A percentile compares a stretch with the other conserved stretches of the same genome.
These are phyloP conservation scores for Podaxis rugospora DNA, from an alignment of 768 basidiomycete genomes.

Conservation along the genomic window DNA sequence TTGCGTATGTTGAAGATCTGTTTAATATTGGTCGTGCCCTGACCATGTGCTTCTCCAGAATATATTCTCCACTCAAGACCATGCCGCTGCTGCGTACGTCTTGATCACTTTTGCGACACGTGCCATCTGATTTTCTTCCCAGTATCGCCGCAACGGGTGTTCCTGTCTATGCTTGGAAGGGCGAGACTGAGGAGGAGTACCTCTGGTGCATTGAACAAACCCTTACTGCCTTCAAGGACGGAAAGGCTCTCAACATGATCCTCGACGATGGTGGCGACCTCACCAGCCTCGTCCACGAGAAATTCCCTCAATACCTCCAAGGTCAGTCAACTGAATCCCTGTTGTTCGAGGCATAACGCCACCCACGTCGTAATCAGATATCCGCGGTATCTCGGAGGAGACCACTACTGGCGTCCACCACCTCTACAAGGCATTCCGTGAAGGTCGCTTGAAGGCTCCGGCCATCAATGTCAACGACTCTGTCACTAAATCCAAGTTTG, in stretches of 20 bases:
- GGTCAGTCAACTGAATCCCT: constrained; percentile 34
- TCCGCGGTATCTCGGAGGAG: constrained; percentile 96
- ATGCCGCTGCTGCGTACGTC: constrained; percentile 91
- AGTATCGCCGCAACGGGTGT: constrained; percentile 98
- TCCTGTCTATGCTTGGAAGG: constrained; percentile 99
- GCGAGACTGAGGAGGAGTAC: constrained; percentile 99
- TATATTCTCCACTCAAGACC: constrained; percentile 99
- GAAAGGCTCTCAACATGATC: constrained; percentile 93
- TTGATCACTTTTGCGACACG: not conserved
- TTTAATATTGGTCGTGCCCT: not conserved
- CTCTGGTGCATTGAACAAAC: constrained; percentile 98
- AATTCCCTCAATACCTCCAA: constrained; percentile 85
- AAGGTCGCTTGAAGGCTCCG: constrained; percentile 93
- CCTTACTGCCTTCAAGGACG: constrained; percentile 78
- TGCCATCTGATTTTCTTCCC: constrained; percentile 8
- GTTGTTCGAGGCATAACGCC: not conserved
- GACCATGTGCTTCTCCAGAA: constrained; percentile 49
- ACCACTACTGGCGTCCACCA: constrained; percentile 99
- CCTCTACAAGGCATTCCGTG: constrained; percentile 96
- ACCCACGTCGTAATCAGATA: constrained; percentile 40
- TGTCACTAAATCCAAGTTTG: constrained; percentile 99
- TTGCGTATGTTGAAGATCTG: constrained; percentile 55
- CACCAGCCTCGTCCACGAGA: constrained; percentile 92
- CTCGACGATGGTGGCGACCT: constrained; percentile 99
- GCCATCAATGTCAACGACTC: constrained; percentile 99